Evolutionary conservation across 1,284 basidiomycete species (phyloP).

Genomic region (Irpex rosettiformis): DNA sequence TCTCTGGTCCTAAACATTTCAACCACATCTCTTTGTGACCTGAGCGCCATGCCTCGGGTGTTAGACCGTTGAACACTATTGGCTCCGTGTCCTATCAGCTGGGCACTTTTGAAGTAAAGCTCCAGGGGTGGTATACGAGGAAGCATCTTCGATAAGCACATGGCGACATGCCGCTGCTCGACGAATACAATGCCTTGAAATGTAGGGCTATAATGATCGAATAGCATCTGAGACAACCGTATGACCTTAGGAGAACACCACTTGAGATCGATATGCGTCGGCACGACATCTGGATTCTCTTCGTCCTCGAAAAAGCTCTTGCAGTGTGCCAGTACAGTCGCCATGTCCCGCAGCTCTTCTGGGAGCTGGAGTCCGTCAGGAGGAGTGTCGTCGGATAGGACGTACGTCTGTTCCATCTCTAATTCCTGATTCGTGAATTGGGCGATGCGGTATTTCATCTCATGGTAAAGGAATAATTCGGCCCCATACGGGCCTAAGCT

Average conservation of each 20-base stretch:
- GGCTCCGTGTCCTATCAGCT: conserved; percentile 68
- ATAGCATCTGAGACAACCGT: conserved; percentile 56
- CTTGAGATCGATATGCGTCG: conserved; percentile 40
- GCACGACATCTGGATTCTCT: conserved; percentile 28
- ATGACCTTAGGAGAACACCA: conserved; percentile 76
- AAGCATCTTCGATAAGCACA: conserved; percentile 64
- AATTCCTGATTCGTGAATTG: conserved; percentile 32
- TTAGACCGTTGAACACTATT: conserved; percentile 35
- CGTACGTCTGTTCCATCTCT: conserved; percentile 20
- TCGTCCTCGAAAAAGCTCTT: conserved; percentile 43
- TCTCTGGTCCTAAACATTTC: conserved; percentile 59
- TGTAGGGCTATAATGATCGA: conserved; percentile 45
- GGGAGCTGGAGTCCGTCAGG: conserved; percentile 24
- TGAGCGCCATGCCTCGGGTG: conserved; percentile 48
- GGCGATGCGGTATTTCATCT: conserved; percentile 48
- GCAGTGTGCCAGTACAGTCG: conserved; percentile 50
- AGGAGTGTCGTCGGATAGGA: conserved; percentile 7
- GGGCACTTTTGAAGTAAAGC: conserved; percentile 55
- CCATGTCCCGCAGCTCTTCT: conserved; percentile 40
- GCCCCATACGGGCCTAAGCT: conserved; percentile 53
- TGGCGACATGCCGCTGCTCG: conserved; percentile 75
- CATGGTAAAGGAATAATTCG: conserved; percentile 59
- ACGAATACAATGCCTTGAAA: conserved; percentile 86
- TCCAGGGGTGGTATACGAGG: conserved; percentile 52
- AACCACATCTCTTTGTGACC: conserved; percentile 56